Conservation (phyloP, 306 rosid species). For the Geum urbanum region DNA sequence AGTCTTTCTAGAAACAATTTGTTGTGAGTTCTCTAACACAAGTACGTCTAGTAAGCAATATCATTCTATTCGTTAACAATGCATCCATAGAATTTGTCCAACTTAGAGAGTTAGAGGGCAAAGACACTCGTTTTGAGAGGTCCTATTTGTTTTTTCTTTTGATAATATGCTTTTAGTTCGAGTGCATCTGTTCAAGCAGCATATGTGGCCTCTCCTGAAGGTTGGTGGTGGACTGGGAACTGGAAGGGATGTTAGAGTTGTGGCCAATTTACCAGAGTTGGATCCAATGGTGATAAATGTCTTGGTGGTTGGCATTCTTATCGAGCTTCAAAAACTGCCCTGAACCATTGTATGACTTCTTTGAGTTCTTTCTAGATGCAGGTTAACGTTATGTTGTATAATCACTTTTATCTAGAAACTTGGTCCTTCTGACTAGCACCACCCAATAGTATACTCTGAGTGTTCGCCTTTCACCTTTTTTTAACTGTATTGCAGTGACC, state of each 20-base stretch:
- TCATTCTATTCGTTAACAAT: neutral
- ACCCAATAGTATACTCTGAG: neutral
- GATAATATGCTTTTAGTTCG: neutral
- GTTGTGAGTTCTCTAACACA: neutral
- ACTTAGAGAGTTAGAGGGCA: neutral
- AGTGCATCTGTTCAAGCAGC: slow-evolving; percentile 44
- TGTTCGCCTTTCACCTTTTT: neutral
- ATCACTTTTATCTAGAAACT: too few relatives aligned
- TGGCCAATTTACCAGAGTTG: slow-evolving; percentile 92
- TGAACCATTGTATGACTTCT: slow-evolving; percentile 64
- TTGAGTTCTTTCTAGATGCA: too few relatives aligned
- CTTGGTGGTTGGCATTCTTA: slow-evolving; percentile 98
- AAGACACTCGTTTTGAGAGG: neutral
- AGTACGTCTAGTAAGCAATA: neutral
- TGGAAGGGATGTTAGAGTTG: slow-evolving; percentile 58
- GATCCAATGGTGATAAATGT: slow-evolving; percentile 81
- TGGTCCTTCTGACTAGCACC: neutral
- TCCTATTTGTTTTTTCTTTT: neutral
- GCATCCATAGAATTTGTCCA: neutral
- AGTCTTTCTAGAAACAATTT: slow-evolving; percentile 2
- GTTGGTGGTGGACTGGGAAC: slow-evolving; percentile 63
- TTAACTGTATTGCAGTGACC: slow-evolving; percentile 58
- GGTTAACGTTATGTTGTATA: too few relatives aligned
- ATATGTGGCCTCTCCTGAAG: slow-evolving; percentile 93
- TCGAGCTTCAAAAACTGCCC: slow-evolving; percentile 88